Base-by-base conservation (phyloP, 306 rosid genomes). In the Pyrus pyrifolia region DNA sequence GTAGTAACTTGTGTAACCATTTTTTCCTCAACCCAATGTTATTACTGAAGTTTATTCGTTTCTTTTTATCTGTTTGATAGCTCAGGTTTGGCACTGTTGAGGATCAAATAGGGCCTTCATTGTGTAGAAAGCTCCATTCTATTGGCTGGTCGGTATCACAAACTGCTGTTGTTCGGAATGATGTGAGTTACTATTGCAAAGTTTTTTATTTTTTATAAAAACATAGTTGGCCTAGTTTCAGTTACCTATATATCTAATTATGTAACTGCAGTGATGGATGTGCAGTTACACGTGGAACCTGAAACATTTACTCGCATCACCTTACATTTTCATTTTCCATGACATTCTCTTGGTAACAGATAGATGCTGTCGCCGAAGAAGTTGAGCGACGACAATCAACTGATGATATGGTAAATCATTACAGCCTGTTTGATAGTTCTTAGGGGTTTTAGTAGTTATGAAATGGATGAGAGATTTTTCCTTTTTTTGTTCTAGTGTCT, bases 31-130 rank as follows among this genome's bases (percentile, higher is more conserved):
- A 19, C 33, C 61, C 59, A 81, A 78, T 84, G 78, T 80, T 79
- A 80, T 85, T 53, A 77, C 71, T 87, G 85, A 90, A 83, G 87
- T 83, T 78, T 78, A 66, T 77, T 60, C 55, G 74, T 75, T 66
- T 84, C 80, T 58, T 7, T 38, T 78, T 73, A 86, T 83, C 82
- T 86, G 89, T 80, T 87, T 85, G 96, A 90, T 95, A 95, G 98
- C 95, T 92, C 97, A 95, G 97, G 93, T 87, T 83, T 51, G 97
- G 98, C 87, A 92, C 81, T 89, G 89, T 89, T 88, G 95, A 89
- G 88, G 98, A 95, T 87, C 89, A 84, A 77, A 79, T 95, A 85
- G 97, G 92, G 73, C 92, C 89, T 76, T 86, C 82, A 53, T 77
- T 95, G 84, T 84, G 93, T 79, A 81, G 78, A 82, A 95, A 89